Percentiles rank a stretch among this genome's conserved stretches.
Evolutionary conservation across 179 eudicot species (phyloP).

Genomic region (Spergularia azorica): DNA sequence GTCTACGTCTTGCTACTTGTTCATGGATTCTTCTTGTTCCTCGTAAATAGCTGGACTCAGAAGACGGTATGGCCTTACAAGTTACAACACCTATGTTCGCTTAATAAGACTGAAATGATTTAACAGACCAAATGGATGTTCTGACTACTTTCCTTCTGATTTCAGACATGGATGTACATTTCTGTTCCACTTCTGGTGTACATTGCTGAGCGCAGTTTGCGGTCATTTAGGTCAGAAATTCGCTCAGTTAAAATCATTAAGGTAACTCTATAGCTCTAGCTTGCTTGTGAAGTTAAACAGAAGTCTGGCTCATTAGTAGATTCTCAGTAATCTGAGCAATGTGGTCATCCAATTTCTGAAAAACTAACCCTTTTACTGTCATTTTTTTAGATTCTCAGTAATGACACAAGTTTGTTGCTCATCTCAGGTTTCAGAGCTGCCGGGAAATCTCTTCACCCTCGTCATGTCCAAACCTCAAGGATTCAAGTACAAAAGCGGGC

Average conservation of each 20-base stretch:
- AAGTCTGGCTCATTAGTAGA: too few relatives aligned
- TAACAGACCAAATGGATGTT: not conserved
- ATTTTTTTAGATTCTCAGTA: too few relatives aligned
- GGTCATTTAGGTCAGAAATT: slow-evolving; percentile 71
- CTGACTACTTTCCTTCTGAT: slow-evolving; percentile 19
- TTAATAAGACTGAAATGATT: not conserved
- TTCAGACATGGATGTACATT: slow-evolving; percentile 87
- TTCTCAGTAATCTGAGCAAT: too few relatives aligned
- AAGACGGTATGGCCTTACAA: slow-evolving; percentile 75
- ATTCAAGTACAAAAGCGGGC: slow-evolving; percentile 88
- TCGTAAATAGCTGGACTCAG: slow-evolving; percentile 53
- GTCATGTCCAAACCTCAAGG: slow-evolving; percentile 77
- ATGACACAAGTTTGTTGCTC: not conserved
- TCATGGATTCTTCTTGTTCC: slow-evolving; percentile 72
- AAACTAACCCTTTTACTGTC: too few relatives aligned
- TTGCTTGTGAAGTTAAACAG: not conserved
- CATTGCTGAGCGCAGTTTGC: slow-evolving; percentile 64
- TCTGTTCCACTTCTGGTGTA: slow-evolving; percentile 66
- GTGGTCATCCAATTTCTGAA: not conserved
- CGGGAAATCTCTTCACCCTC: slow-evolving; percentile 76
- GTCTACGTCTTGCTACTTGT: slow-evolving; percentile 65
- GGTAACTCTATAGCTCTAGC: slow-evolving; percentile 37
- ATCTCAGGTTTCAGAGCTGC: slow-evolving; percentile 71
- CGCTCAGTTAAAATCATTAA: slow-evolving; percentile 65
- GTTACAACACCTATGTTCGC: not conserved